Conservation (phyloP, 1,284 basidiomycete genomes). For the Trichosporon sp. region DNA sequence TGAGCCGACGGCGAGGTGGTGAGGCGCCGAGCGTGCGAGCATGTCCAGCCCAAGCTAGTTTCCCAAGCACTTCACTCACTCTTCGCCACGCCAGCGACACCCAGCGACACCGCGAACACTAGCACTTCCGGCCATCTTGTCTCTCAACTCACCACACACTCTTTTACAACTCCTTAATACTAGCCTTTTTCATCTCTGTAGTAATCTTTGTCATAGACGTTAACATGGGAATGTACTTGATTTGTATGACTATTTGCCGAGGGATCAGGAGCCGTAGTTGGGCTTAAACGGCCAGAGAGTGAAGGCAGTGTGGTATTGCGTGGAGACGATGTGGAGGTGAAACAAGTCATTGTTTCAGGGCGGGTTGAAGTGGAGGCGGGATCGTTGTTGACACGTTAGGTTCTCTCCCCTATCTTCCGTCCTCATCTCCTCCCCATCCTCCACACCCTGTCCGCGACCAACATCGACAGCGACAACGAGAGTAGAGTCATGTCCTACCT, state of each 20-base stretch:
- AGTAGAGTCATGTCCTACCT: slow-evolving; percentile 26
- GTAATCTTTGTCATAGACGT: slow-evolving; percentile 1
- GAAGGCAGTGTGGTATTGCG: too few relatives aligned
- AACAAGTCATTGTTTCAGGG: slow-evolving; percentile 4
- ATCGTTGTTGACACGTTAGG: neutral
- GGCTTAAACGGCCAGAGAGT: too few relatives aligned
- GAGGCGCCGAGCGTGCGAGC: too few relatives aligned
- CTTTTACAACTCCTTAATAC: neutral
- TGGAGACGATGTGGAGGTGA: neutral
- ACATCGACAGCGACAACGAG: neutral
- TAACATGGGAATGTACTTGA: neutral
- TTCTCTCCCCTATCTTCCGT: neutral
- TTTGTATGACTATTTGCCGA: neutral
- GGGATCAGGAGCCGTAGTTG: too few relatives aligned
- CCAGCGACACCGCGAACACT: neutral
- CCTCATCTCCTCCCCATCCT: neutral
- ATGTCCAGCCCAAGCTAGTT: too few relatives aligned
- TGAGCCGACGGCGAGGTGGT: too few relatives aligned
- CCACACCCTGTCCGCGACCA: neutral
- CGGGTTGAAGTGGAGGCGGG: neutral
- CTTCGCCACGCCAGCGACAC: too few relatives aligned
- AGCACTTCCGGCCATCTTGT: neutral
- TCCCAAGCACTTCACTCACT: too few relatives aligned
- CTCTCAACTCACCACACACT: neutral
- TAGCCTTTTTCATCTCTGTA: neutral